These are phyloP conservation scores for Gilbertella persicaria DNA, from an alignment of 371 early-diverging fungal species.

Conservation along the genomic window DNA sequence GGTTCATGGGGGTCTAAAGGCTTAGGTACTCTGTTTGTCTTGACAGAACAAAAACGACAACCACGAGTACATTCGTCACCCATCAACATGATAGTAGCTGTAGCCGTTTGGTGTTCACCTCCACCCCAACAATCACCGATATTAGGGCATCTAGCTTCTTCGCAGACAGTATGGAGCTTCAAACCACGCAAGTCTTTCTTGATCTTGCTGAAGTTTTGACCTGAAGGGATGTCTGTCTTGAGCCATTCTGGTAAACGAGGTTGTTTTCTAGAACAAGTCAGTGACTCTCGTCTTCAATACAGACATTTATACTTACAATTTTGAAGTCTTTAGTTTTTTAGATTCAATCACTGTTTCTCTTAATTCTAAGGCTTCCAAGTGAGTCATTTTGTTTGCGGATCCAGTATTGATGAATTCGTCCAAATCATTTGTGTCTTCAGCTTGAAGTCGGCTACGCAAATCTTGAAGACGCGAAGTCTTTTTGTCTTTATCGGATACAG, in stretches of 20 bases:
- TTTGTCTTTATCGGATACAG: constrained; percentile 7
- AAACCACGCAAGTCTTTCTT: constrained; percentile 90
- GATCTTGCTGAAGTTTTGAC: constrained; percentile 78
- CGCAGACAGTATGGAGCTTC: constrained; percentile 92
- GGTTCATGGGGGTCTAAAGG: constrained; percentile 94
- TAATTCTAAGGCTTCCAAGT: constrained; percentile 67
- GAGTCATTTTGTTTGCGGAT: constrained; percentile 53
- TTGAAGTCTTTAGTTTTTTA: constrained; percentile 43
- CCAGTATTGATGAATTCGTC: constrained; percentile 72
- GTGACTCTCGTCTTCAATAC: not conserved
- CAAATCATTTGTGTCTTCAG: constrained; percentile 36
- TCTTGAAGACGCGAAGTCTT: constrained; percentile 20
- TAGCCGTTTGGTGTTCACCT: constrained; percentile 92
- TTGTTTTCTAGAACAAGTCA: constrained; percentile 41
- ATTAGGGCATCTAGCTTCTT: constrained; percentile 97
- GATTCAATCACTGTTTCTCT: constrained; percentile 58
- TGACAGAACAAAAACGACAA: constrained; percentile 98
- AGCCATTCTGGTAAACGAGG: constrained; percentile 91
- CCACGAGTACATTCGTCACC: constrained; percentile 98
- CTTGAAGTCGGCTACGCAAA: constrained; percentile 15
- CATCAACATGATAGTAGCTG: constrained; percentile 99
- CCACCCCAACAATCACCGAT: constrained; percentile 98
- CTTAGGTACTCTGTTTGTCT: constrained; percentile 88
- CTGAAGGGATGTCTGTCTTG: constrained; percentile 90
- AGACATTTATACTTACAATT: constrained; percentile 33